Conservation (phyloP, 2,329 filamentous ascomycete species). For the Colletotrichum lini region DNA sequence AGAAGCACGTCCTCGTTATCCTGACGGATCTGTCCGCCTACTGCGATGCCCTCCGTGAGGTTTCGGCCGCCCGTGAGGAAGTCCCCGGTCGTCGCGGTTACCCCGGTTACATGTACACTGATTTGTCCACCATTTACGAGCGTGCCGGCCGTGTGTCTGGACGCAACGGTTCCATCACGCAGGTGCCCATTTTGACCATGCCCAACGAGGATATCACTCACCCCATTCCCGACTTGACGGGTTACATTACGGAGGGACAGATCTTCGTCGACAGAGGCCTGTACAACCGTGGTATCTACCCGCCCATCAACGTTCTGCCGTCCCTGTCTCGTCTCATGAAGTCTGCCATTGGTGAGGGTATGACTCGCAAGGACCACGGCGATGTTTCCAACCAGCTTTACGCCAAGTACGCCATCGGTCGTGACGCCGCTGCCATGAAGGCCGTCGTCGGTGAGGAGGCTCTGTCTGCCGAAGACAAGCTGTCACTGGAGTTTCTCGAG, state of each 20-base stretch:
- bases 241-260: constrained; percentile 99
- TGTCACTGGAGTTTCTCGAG: constrained; percentile 97
- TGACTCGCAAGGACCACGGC: constrained; percentile 96
- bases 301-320: constrained; percentile 97
- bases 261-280: constrained; percentile 97
- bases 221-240: constrained; percentile 97
- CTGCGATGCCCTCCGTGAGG: constrained; percentile 98
- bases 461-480: constrained; percentile 94
- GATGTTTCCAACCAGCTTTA: constrained; percentile 99
- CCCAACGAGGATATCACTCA: constrained; percentile 99
- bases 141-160: constrained; percentile 97
- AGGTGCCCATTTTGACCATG: constrained; percentile 99
- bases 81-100: constrained; percentile 99
- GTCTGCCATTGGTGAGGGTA: constrained; percentile 97
- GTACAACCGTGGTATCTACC: constrained; percentile 97
- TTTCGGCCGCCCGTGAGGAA: constrained; percentile 97
- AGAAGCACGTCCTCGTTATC: constrained; percentile 99
- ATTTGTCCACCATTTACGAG: constrained; percentile 99
- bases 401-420: constrained; percentile 99
- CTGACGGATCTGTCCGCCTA: constrained; percentile 98
- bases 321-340: constrained; percentile 99
- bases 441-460: constrained; percentile 99
- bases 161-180: constrained; percentile 97
- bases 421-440: constrained; percentile 99
- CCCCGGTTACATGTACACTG: constrained; percentile 99